A percentile compares a stretch with the other conserved stretches of the same genome.
These are phyloP conservation scores for Thielaviopsis cerberus DNA, from an alignment of 2,329 filamentous ascomycete species.

Conservation along the genomic window DNA sequence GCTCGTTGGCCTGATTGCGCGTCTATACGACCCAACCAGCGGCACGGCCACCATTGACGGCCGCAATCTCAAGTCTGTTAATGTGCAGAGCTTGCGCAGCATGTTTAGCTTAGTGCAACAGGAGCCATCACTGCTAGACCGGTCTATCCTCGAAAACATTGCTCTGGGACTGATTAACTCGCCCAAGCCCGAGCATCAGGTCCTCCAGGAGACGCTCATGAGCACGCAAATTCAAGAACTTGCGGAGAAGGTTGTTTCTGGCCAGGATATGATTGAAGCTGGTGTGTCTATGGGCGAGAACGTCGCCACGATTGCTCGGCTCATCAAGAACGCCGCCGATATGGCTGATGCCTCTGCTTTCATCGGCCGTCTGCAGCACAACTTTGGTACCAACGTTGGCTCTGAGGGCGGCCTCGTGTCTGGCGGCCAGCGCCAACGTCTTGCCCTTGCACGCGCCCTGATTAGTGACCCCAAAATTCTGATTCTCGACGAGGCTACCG, in stretches of 20 bases:
- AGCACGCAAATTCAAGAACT: slow-evolving; percentile 30
- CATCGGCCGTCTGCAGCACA: slow-evolving; percentile 33
- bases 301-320: slow-evolving; percentile 30
- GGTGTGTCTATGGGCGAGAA: slow-evolving; percentile 26
- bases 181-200: slow-evolving; percentile 20
- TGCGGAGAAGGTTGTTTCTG: slow-evolving; percentile 31
- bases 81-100: slow-evolving; percentile 26
- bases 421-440: slow-evolving; percentile 41
- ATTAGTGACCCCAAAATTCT: slow-evolving; percentile 38
- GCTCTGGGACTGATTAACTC: slow-evolving; percentile 30
- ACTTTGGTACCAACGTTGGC: slow-evolving; percentile 35
- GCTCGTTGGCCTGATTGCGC: slow-evolving; percentile 33
- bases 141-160: slow-evolving; percentile 33
- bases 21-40: slow-evolving; percentile 37
- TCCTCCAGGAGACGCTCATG: slow-evolving; percentile 28
- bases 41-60: slow-evolving; percentile 31
- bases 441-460: slow-evolving; percentile 39
- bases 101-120: slow-evolving; percentile 28
- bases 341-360: slow-evolving; percentile 42
- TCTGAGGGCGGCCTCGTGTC: slow-evolving; percentile 34
- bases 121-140: slow-evolving; percentile 26
- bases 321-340: slow-evolving; percentile 31
- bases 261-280: slow-evolving; percentile 27
- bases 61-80: slow-evolving; percentile 27
- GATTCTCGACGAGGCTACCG: slow-evolving; percentile 43